Evolutionary conservation across 768 basidiomycete genomes (phyloP).

Genomic region (Boletus rubroflammeus): DNA sequence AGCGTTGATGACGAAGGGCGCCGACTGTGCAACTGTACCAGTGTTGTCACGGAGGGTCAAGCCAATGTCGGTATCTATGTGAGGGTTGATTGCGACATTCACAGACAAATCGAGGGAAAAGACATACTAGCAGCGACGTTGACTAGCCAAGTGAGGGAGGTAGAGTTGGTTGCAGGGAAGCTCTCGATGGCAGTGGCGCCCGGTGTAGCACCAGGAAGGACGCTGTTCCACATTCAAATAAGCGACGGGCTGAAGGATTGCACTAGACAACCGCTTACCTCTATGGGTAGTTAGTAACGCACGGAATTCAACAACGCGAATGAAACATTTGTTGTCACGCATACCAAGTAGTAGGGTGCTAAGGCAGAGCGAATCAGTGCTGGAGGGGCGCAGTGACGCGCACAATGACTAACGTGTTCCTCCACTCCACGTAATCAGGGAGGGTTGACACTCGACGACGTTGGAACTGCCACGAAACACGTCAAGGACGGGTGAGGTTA

Average conservation of each 20-base stretch:
- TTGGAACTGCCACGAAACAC: conserved; percentile 35
- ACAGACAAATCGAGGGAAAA: not conserved
- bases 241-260: not conserved
- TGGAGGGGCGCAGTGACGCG: not conserved
- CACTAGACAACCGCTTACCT: conserved; percentile 28
- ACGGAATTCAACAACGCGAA: not conserved
- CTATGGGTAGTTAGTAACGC: conserved; percentile 24
- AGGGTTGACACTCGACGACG: conserved; percentile 56
- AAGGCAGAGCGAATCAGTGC: not conserved
- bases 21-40: conserved; percentile 49
- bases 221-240: conserved; percentile 33
- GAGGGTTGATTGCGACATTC: not conserved
- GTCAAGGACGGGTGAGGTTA: not conserved
- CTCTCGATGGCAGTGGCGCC: conserved; percentile 42
- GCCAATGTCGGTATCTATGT: conserved; percentile 49
- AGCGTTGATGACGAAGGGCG: conserved; percentile 44
- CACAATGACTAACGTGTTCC: conserved; percentile 46
- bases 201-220: conserved; percentile 53
- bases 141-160: conserved; percentile 50
- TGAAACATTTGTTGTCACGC: conserved; percentile 24
- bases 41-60: conserved; percentile 58
- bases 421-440: conserved; percentile 50
- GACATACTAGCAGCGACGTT: conserved; percentile 45
- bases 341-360: conserved; percentile 67
- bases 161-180: conserved; percentile 41